Evolutionary conservation across 140 eudicot species (phyloP), one percentile per base, ranked within the genome.

Genomic region (Cichorium intybus): DNA sequence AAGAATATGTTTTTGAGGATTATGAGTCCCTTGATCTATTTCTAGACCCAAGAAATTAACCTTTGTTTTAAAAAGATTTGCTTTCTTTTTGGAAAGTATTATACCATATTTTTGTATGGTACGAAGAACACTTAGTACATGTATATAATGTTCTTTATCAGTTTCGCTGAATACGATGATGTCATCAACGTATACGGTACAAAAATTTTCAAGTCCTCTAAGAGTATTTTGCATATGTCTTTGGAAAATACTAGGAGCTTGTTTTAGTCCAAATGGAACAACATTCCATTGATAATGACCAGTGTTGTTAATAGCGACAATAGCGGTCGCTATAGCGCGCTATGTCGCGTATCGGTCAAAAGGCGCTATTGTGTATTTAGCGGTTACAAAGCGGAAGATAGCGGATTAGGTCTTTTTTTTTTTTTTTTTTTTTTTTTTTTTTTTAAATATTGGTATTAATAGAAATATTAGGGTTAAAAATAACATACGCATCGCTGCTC

Each of bases 41-140:
- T 64, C 70, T 27, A 64, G 39, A 20, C 70, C 70, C 7, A 64
- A 16, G n/a, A 64, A 64, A 10, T 29, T 29, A 11, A 46, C 49
- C 22, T 24, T 50, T 7, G 47, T 20, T 50, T 65, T 23, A 24
- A 50, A 63, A 6, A 63, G 20, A 3, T 63, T 17, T 1, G 57
- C 57, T n/a, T 43, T 10, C n/a, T 11, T 63, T 46, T 14, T 47
- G 45, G 20, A 17, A 23, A 63, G 24, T 0, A 47, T 11, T 63
- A 33, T 21, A n/a, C 31, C 24, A 26, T 1, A 45, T 2, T 20
- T 62, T 49, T 6, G n/a, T n/a, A n/a, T n/a, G n/a, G n/a, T n/a
- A n/a, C n/a, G n/a, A n/a, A n/a, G n/a, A n/a, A n/a, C n/a, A n/a
- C n/a, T n/a, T n/a, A n/a, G n/a, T n/a, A n/a, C 29, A 4, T 26